Evolutionary conservation across 2,329 filamentous ascomycete genomes (phyloP).

Genomic region (Monosporascus cannonballus): DNA sequence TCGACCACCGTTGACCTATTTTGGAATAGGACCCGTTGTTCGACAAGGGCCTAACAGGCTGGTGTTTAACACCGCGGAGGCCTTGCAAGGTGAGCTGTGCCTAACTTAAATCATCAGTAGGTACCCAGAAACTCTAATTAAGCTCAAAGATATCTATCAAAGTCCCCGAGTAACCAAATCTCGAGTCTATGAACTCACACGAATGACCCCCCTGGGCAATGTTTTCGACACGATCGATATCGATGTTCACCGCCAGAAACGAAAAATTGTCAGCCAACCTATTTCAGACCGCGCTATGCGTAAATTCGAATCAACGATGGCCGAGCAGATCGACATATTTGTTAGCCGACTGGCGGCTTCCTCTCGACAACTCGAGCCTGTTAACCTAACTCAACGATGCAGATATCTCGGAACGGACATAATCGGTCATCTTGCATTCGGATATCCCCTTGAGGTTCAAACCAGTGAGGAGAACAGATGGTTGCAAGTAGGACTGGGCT

Average conservation of each 20-base stretch:
- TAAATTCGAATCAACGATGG: conserved; percentile 7
- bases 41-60: too few relatives aligned
- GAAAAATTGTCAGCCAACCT: not conserved
- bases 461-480: not conserved
- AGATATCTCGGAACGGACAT: not conserved
- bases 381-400: not conserved
- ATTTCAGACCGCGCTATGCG: conserved; percentile 3
- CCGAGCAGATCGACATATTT: not conserved
- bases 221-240: not conserved
- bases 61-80: too few relatives aligned
- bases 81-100: too few relatives aligned
- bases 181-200: not conserved
- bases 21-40: too few relatives aligned
- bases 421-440: conserved; percentile 2
- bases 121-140: too few relatives aligned
- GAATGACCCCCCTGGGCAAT: not conserved
- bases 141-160: conserved; percentile 1
- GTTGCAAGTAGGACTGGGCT: not conserved
- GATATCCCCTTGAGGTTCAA: conserved; percentile 2
- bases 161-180: not conserved
- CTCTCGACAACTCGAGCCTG: not conserved
- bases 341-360: not conserved
- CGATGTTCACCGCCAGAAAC: not conserved
- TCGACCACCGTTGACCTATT: too few relatives aligned
- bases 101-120: too few relatives aligned